phyloP scores from a whole-genome alignment of 2,329 filamentous ascomycete genomes.

The Alternaria brassicicola region DNA sequence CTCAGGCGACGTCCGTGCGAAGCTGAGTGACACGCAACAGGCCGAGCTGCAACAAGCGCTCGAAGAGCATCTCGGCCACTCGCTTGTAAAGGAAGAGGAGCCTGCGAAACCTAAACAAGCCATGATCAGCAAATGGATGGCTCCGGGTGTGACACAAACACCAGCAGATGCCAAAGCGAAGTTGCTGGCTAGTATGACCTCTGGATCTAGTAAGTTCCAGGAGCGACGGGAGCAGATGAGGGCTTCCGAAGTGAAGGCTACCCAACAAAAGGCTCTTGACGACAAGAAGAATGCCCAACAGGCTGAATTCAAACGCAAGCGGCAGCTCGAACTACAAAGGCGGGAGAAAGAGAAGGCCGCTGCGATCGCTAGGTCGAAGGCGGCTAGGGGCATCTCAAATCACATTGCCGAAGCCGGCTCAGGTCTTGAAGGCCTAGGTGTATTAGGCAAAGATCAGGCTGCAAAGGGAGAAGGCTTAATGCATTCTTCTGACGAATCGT shows the following conservation, averaged over 20 bases:
- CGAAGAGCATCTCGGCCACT: slow-evolving; percentile 58
- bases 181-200: slow-evolving; percentile 39
- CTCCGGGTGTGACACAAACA: slow-evolving; percentile 34
- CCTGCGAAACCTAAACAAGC: slow-evolving; percentile 49
- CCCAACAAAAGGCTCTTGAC: slow-evolving; percentile 33
- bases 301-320: slow-evolving; percentile 71
- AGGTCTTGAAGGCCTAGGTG: slow-evolving; percentile 72
- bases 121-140: slow-evolving; percentile 50
- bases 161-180: slow-evolving; percentile 34
- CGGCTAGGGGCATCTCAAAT: slow-evolving; percentile 55
- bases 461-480: slow-evolving; percentile 83
- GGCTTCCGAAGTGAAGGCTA: slow-evolving; percentile 30
- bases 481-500: slow-evolving; percentile 75
- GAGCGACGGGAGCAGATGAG: slow-evolving; percentile 35
- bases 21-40: slow-evolving; percentile 80
- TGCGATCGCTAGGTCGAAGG: slow-evolving; percentile 72
- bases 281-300: slow-evolving; percentile 36
- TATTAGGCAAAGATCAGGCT: slow-evolving; percentile 79
- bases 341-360: slow-evolving; percentile 74
- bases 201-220: slow-evolving; percentile 35
- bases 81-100: slow-evolving; percentile 42
- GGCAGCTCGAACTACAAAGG: slow-evolving; percentile 76
- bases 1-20: slow-evolving; percentile 71
- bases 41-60: slow-evolving; percentile 74
- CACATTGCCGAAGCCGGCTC: slow-evolving; percentile 78